Evolutionary conservation across 2,329 filamentous ascomycete genomes (phyloP).

Genomic region (Microcyclospora pomicola): DNA sequence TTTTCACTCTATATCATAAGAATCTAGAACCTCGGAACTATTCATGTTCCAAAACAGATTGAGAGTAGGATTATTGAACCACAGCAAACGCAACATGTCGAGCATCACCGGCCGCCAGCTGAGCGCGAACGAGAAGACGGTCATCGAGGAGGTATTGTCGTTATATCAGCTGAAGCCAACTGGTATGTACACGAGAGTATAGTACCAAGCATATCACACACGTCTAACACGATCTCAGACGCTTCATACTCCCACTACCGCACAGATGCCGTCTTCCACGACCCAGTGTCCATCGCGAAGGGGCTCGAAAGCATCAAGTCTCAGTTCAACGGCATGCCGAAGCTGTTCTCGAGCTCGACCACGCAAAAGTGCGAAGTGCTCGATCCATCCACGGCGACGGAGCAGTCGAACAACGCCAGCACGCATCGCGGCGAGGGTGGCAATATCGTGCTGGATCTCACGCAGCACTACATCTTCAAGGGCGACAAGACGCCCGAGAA

Average conservation of each 20-base stretch:
- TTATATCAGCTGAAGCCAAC: slow-evolving; percentile 13
- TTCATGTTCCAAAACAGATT: too few species aligned
- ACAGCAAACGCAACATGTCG: slow-evolving; percentile 3
- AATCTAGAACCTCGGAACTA: too few species aligned
- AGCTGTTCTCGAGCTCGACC: slow-evolving; percentile 13
- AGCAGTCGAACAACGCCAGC: background rate
- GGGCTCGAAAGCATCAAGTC: slow-evolving; percentile 15
- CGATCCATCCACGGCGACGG: slow-evolving; percentile 6
- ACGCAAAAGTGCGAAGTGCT: slow-evolving; percentile 11
- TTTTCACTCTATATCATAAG: too few species aligned
- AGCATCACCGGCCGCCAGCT: slow-evolving; percentile 4
- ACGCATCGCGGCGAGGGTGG: slow-evolving; percentile 1
- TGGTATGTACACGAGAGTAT: background rate
- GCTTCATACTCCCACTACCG: slow-evolving; percentile 14
- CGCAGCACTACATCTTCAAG: slow-evolving; percentile 19
- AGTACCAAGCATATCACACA: background rate
- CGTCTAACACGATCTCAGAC: slow-evolving; percentile 1
- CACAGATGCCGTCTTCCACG: slow-evolving; percentile 14
- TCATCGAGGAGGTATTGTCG: slow-evolving; percentile 15
- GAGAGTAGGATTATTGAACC: background rate
- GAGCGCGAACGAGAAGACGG: slow-evolving; percentile 8
- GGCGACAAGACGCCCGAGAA: slow-evolving; percentile 15
- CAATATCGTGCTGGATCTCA: slow-evolving; percentile 12
- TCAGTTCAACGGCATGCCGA: slow-evolving; percentile 19
- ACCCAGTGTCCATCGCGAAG: slow-evolving; percentile 16